phyloP scores from a whole-genome alignment of 2,329 filamentous ascomycete species.

The Coniochaeta prunicola region DNA sequence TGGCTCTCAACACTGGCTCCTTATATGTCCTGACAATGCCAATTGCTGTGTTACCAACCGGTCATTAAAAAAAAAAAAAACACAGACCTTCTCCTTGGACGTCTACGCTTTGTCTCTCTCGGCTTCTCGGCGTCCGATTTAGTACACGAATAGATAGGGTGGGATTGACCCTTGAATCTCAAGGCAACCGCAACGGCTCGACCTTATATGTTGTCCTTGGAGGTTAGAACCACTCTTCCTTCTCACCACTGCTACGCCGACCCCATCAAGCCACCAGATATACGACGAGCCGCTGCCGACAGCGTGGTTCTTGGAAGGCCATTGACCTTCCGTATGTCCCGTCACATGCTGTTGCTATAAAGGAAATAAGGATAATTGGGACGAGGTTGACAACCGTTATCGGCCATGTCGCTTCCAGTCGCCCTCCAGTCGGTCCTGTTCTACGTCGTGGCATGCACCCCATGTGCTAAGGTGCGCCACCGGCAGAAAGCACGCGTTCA shows the following conservation, averaged over 20 bases:
- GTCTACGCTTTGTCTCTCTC: neutral
- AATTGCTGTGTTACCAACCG: neutral
- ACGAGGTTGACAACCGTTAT: neutral
- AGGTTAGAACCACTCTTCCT: neutral
- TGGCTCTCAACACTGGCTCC: too few relatives aligned
- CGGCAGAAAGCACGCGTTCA: conserved; percentile 64
- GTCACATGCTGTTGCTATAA: neutral
- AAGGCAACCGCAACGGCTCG: neutral
- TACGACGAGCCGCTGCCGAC: neutral
- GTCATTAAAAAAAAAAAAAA: too few relatives aligned
- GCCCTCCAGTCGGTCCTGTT: conserved; percentile 71
- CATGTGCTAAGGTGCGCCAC: conserved; percentile 65
- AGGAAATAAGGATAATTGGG: neutral
- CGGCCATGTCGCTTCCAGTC: conserved; percentile 44
- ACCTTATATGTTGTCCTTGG: neutral
- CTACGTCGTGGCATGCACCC: conserved; percentile 70
- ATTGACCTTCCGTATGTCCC: neutral
- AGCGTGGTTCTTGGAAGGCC: neutral
- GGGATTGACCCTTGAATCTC: neutral
- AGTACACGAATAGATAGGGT: neutral
- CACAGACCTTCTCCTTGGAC: neutral
- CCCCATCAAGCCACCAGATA: neutral
- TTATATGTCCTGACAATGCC: neutral
- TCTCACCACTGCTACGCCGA: neutral
- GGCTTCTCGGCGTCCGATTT: neutral